Evolutionary conservation across 1,284 basidiomycete species (phyloP), one percentile per base, ranked within the genome.

Genomic region (Bondarzewia mesenterica): DNA sequence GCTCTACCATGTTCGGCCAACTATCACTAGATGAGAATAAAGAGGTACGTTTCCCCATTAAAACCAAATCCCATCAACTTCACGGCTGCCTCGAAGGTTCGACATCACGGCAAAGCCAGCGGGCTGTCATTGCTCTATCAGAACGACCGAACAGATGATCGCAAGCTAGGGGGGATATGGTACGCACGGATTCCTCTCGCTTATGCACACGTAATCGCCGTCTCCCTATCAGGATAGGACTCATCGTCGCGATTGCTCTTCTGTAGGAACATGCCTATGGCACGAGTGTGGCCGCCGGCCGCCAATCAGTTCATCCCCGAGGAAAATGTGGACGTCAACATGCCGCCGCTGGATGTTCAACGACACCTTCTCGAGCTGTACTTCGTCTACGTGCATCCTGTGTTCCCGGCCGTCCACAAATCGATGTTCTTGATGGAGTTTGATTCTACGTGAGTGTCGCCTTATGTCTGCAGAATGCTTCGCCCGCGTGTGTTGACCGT

Each of bases 21-120:
- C 63, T 93, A n/a, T 88, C 86, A 2, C 66, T 92, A 38, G 85
- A 91, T 54, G 89, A 92, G 60, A 81, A 89, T 59, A 76, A 78
- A 58, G 86, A 92, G 68, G 85, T 84, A 54, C 8, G 58, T 53
- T 4, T 3, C 42, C 22, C 37, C 16, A n/a, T n/a, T n/a, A n/a
- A n/a, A n/a, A n/a, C n/a, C n/a, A n/a, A n/a, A n/a, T n/a, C n/a
- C 21, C 47, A 15, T 43, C 40, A 37, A 18, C 26, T 32, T 22
- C 22, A 15, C 25, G 36, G 22, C 5, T 16, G 14, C 43, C 42
- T 37, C 37, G 7, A 47, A 87, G 85, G 75, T 92, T 47, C 81
- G 87, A 43, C 89, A 78, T 59, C 85, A 89, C 50, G 82, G 84
- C 20, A 77, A 81, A 62, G 72, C 80, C 2, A 86, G 84, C 52